Percentiles rank a stretch among this genome's conserved stretches.
These are phyloP conservation scores for Debaryomycetaceae sp. DNA, from an alignment of 1,139 yeast genomes.

Conservation along the genomic window DNA sequence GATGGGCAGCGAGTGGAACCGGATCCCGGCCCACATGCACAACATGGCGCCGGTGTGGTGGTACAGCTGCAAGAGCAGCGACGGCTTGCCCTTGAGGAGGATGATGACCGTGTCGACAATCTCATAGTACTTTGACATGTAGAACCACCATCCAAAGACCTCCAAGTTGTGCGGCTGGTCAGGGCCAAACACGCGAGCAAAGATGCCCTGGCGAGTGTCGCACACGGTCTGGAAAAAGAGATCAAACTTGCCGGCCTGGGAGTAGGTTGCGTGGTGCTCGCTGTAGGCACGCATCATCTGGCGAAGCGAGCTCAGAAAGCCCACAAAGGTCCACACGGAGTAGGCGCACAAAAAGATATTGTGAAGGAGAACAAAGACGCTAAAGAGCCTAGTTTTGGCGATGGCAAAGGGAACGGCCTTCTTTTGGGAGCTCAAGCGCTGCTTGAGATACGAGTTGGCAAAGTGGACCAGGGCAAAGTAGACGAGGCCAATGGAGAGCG, in stretches of 20 bases:
- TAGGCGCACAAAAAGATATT: conserved; percentile 53
- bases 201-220: conserved; percentile 50
- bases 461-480: conserved; percentile 53
- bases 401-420: conserved; percentile 48
- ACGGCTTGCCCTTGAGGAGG: conserved; percentile 58
- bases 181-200: conserved; percentile 20
- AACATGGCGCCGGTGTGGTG: conserved; percentile 80
- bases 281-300: conserved; percentile 18
- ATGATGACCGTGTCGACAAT: conserved; percentile 61
- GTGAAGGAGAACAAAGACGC: conserved; percentile 48
- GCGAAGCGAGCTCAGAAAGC: conserved; percentile 47
- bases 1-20: conserved; percentile 65
- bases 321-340: conserved; percentile 63
- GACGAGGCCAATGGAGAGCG: conserved; percentile 46
- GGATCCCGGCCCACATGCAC: conserved; percentile 75
- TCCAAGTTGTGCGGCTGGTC: conserved; percentile 32
- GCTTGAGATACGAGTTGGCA: conserved; percentile 32
- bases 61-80: conserved; percentile 60
- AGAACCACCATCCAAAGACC: conserved; percentile 57
- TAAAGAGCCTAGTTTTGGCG: conserved; percentile 37
- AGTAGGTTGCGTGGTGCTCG: neutral
- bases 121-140: conserved; percentile 64
- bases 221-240: conserved; percentile 53
- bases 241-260: conserved; percentile 9
- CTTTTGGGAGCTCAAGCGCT: conserved; percentile 20